These are phyloP conservation scores for Rubia yunnanensis DNA, from an alignment of 257 asterid species.

Conservation along the genomic window DNA sequence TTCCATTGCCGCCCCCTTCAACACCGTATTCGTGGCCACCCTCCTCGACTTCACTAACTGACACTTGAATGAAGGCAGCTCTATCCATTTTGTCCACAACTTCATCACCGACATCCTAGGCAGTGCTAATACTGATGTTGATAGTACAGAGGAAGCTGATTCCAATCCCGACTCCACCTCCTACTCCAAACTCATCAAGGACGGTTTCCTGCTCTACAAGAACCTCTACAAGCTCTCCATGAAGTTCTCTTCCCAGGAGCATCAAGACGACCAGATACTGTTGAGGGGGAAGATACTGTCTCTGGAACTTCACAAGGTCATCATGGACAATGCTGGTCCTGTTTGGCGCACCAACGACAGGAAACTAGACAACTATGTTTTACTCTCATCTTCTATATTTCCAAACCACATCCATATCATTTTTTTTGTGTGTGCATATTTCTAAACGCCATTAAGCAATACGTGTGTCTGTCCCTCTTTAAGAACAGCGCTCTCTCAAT, in stretches of 20 bases:
- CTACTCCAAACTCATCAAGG: constrained; percentile 81
- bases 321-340: no score
- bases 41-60: constrained; percentile 85
- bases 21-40: constrained; percentile 59
- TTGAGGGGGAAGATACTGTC: constrained; percentile 86
- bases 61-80: constrained; percentile 83
- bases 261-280: constrained; percentile 81
- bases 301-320: constrained; percentile 86
- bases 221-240: constrained; percentile 90
- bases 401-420: no score
- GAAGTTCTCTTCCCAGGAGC: constrained; percentile 87
- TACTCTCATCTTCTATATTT: not conserved
- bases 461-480: constrained; percentile 80
- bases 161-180: constrained; percentile 34
- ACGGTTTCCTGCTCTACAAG: constrained; percentile 80
- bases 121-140: no score
- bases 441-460: constrained; percentile 82
- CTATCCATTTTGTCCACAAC: constrained; percentile 71
- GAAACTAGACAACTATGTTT: constrained; percentile 45
- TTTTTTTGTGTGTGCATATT: constrained; percentile 79
- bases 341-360: constrained; percentile 88
- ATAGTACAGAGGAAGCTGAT: no score
- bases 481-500: constrained; percentile 96
- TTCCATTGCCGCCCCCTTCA: constrained; percentile 45
- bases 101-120: constrained; percentile 69